A percentile compares a stretch with the other conserved stretches of the same genome.
Conservation (phyloP, 352 stramenopile genomes). For the Phytopythium ostracodes region DNA sequence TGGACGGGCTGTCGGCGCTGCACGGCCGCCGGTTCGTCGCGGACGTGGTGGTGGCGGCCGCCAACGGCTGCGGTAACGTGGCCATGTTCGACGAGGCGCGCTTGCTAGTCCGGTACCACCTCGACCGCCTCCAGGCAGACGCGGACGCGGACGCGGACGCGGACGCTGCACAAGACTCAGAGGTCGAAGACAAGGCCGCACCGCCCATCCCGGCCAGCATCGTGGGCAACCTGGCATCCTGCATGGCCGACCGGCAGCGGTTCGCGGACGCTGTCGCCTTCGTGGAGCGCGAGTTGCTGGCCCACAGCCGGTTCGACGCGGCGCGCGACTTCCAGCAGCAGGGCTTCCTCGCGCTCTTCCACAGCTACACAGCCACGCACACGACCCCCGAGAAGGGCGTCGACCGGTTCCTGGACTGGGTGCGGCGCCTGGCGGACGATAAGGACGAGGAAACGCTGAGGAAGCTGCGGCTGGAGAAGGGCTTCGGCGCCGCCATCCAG, state of each 20-base stretch:
- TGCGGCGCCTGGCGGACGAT: slow-evolving; percentile 12
- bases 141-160: not conserved
- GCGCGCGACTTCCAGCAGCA: slow-evolving; percentile 50
- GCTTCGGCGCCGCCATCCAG: slow-evolving; percentile 70
- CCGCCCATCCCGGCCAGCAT: slow-evolving; percentile 39
- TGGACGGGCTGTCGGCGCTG: slow-evolving; percentile 25
- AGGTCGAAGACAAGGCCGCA: not conserved
- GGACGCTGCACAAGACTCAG: too few relatives aligned
- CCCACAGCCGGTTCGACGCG: slow-evolving; percentile 19
- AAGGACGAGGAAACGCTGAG: slow-evolving; percentile 3
- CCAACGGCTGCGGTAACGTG: slow-evolving; percentile 67
- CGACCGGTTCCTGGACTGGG: slow-evolving; percentile 33
- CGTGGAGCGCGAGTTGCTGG: slow-evolving; percentile 28
- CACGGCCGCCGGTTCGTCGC: slow-evolving; percentile 46
- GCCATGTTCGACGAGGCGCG: slow-evolving; percentile 47
- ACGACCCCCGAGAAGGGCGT: slow-evolving; percentile 10
- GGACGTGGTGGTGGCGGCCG: slow-evolving; percentile 35
- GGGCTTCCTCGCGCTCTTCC: slow-evolving; percentile 59
- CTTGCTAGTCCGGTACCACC: slow-evolving; percentile 51
- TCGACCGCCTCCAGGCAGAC: slow-evolving; percentile 14
- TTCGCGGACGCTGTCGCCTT: slow-evolving; percentile 33
- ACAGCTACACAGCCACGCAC: slow-evolving; percentile 17
- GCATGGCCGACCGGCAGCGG: slow-evolving; percentile 33
- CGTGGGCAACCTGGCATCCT: slow-evolving; percentile 45
- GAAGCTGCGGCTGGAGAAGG: slow-evolving; percentile 35